These are phyloP conservation scores for Cyclotella cryptica DNA, from an alignment of 108 stramenopile genomes.

Conservation along the genomic window DNA sequence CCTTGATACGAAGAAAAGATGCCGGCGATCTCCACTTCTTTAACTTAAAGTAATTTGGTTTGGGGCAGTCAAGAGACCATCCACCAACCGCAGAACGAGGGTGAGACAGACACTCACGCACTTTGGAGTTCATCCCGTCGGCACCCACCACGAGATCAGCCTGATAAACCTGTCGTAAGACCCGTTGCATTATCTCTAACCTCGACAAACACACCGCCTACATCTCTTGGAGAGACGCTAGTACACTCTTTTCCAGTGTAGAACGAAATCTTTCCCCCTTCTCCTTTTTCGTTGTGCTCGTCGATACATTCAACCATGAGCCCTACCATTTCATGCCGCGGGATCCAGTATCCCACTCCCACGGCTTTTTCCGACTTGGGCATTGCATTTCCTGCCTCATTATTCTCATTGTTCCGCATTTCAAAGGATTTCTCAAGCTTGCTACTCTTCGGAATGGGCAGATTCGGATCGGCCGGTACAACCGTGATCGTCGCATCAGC, in stretches of 20 bases:
- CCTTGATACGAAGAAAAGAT: constrained; percentile 66
- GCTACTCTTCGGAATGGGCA: constrained; percentile 22
- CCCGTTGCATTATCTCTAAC: not conserved
- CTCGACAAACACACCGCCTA: not conserved
- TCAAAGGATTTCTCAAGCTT: not conserved
- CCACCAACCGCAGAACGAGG: constrained; percentile 10
- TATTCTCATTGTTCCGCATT: not conserved
- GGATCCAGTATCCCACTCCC: constrained; percentile 52
- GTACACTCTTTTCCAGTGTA: constrained; percentile 38
- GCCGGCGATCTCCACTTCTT: constrained; percentile 57
- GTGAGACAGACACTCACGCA: constrained; percentile 55
- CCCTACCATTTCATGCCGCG: constrained; percentile 54
- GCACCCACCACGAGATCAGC: constrained; percentile 63
- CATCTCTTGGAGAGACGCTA: constrained; percentile 13
- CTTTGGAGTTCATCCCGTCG: constrained; percentile 77
- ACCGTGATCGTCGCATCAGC: constrained; percentile 15
- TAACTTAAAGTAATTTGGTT: constrained; percentile 44
- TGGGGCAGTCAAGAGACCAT: constrained; percentile 16
- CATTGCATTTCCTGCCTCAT: not conserved
- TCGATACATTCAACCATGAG: constrained; percentile 49
- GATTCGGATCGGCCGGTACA: constrained; percentile 54
- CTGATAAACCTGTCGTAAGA: not conserved
- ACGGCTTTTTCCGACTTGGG: constrained; percentile 28
- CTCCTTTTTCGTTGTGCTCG: constrained; percentile 29
- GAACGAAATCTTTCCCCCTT: constrained; percentile 40